Evolutionary conservation across 192 early-diverging fungal species (phyloP).

Genomic region (Umbelopsis sp.): DNA sequence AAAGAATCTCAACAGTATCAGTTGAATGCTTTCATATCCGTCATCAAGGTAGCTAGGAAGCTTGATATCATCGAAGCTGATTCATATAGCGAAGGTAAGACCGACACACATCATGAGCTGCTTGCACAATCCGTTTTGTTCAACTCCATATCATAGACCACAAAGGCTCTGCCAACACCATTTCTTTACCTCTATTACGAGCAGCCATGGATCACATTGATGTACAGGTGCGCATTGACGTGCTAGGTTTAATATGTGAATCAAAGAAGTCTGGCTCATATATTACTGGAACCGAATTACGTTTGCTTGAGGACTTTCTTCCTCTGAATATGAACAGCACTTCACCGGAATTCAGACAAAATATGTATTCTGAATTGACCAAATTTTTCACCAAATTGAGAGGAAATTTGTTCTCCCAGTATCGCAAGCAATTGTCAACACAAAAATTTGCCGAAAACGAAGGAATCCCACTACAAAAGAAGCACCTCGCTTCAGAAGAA

Average conservation of each 20-base stretch:
- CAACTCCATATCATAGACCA: background rate
- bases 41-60: constrained; percentile 56
- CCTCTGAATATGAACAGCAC: constrained; percentile 71
- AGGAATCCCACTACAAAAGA: background rate
- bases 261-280: constrained; percentile 67
- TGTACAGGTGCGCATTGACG: constrained; percentile 73
- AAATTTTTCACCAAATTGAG: constrained; percentile 65
- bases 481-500: constrained; percentile 7
- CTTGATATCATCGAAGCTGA: constrained; percentile 60
- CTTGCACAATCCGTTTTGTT: too few species aligned
- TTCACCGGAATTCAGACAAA: constrained; percentile 84
- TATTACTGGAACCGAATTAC: constrained; percentile 63
- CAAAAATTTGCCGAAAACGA: constrained; percentile 30
- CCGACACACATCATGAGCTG: background rate
- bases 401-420: constrained; percentile 49
- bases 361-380: constrained; percentile 61
- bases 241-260: constrained; percentile 82
- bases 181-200: constrained; percentile 51
- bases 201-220: constrained; percentile 75
- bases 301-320: constrained; percentile 68
- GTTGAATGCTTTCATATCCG: constrained; percentile 65
- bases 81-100: constrained; percentile 36
- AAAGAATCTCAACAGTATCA: constrained; percentile 34
- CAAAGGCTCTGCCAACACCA: constrained; percentile 21
- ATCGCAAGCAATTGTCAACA: constrained; percentile 35